A percentile compares a stretch with the other conserved stretches of the same genome.
phyloP scores from a whole-genome alignment of 2,329 filamentous ascomycete species.

The Colletotrichum tofieldiae region DNA sequence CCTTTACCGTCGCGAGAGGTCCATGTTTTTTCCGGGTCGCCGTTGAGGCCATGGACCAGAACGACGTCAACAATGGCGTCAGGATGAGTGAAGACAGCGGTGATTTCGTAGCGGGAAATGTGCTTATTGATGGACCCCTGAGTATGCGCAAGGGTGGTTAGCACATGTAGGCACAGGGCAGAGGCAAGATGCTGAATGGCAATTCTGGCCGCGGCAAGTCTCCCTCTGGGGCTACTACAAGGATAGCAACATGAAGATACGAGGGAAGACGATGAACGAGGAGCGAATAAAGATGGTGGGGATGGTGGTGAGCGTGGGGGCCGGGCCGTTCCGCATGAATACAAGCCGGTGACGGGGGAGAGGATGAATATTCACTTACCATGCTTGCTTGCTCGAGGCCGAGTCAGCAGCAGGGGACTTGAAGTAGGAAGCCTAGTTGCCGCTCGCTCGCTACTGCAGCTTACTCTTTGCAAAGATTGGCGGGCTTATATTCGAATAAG shows the following conservation, averaged over 20 bases:
- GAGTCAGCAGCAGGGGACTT: slow-evolving; percentile 35
- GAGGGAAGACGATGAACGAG: neutral
- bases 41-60: slow-evolving; percentile 80
- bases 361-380: slow-evolving; percentile 20
- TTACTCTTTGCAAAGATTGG: slow-evolving; percentile 1
- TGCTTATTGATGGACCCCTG: slow-evolving; percentile 57
- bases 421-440: neutral
- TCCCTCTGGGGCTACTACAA: neutral
- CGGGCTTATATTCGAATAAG: neutral
- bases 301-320: neutral
- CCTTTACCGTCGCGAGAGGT: slow-evolving; percentile 58
- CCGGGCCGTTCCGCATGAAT: slow-evolving; percentile 10
- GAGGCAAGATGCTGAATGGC: neutral
- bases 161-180: neutral
- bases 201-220: neutral
- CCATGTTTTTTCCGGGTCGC: slow-evolving; percentile 71
- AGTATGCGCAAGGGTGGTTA: neutral
- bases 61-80: slow-evolving; percentile 76
- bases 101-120: slow-evolving; percentile 71
- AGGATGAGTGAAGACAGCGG: slow-evolving; percentile 72
- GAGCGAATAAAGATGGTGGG: neutral
- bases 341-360: neutral
- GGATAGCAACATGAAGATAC: neutral
- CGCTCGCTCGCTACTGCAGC: slow-evolving; percentile 22
- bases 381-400: slow-evolving; percentile 33